Conservation (phyloP, 495 filamentous ascomycete genomes). For the Geoglossum glabrum region DNA sequence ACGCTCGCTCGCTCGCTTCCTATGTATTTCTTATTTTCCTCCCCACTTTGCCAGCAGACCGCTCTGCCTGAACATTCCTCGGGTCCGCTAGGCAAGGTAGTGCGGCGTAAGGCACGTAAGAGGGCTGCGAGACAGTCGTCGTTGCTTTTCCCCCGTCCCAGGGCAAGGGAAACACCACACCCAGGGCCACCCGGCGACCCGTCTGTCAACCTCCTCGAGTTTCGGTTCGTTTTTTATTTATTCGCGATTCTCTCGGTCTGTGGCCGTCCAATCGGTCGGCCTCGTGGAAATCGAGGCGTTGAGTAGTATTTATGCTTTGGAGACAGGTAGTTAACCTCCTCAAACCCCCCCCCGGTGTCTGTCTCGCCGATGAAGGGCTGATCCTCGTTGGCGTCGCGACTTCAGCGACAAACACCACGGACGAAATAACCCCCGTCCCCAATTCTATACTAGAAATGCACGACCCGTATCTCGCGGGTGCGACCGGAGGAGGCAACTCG, state of each 20-base stretch:
- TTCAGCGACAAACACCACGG: not conserved
- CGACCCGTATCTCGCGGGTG: not conserved
- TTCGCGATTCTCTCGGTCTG: not conserved
- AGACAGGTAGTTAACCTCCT: not conserved
- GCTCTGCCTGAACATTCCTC: no score
- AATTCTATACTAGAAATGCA: not conserved
- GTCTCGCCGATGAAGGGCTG: not conserved
- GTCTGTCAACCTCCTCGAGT: not conserved
- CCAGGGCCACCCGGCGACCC: not conserved
- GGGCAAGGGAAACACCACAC: not conserved
- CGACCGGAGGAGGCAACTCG: slow-evolving; percentile 32
- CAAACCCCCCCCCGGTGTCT: not conserved
- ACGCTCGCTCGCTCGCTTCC: no score
- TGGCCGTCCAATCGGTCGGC: not conserved
- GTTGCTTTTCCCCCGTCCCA: not conserved
- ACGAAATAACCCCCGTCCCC: not conserved
- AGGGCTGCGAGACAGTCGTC: not conserved
- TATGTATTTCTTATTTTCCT: no score
- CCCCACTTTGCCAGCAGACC: no score
- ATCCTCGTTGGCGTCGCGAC: not conserved
- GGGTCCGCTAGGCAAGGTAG: no score
- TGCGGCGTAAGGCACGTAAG: not conserved
- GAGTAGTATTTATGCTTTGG: not conserved
- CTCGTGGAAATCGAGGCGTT: not conserved
- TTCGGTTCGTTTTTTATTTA: not conserved